phyloP scores from a whole-genome alignment of 495 filamentous ascomycete species.

The Lasiosphaeriaceae sp. region DNA sequence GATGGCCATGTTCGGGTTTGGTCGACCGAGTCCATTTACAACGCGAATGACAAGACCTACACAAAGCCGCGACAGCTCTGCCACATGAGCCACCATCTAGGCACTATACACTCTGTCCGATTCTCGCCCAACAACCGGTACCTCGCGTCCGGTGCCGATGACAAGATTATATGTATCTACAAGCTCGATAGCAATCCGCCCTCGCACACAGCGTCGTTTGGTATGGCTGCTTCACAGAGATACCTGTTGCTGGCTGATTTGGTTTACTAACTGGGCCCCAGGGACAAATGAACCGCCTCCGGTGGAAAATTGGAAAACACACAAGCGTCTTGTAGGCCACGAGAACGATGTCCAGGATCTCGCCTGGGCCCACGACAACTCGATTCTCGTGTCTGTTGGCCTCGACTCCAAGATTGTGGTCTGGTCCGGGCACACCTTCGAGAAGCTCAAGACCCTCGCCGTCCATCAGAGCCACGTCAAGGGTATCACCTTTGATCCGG shows the following conservation, averaged over 20 bases:
- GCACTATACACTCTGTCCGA: slow-evolving; percentile 92
- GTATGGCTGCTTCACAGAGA: slow-evolving; percentile 38
- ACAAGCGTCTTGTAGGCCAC: slow-evolving; percentile 87
- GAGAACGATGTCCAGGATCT: slow-evolving; percentile 99
- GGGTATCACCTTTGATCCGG: slow-evolving; percentile 95
- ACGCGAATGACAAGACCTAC: slow-evolving; percentile 63
- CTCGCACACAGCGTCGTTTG: slow-evolving; percentile 67
- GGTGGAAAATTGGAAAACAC: slow-evolving; percentile 94
- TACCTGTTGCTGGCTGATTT: slow-evolving; percentile 12
- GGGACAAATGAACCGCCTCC: slow-evolving; percentile 88
- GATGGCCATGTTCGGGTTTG: slow-evolving; percentile 97
- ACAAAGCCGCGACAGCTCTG: slow-evolving; percentile 88
- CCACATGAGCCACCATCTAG: slow-evolving; percentile 96
- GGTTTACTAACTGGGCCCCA: slow-evolving; percentile 27
- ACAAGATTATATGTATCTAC: slow-evolving; percentile 98
- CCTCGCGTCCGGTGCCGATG: slow-evolving; percentile 92
- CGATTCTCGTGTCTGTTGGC: slow-evolving; percentile 91
- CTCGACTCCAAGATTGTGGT: slow-evolving; percentile 97
- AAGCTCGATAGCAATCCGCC: slow-evolving; percentile 78
- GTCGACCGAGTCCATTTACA: slow-evolving; percentile 91
- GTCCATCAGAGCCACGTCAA: slow-evolving; percentile 97
- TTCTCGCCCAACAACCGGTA: slow-evolving; percentile 93
- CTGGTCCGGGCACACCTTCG: slow-evolving; percentile 96
- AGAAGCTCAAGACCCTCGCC: slow-evolving; percentile 89
- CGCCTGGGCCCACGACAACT: slow-evolving; percentile 95